Evolutionary conservation across 2,329 filamentous ascomycete genomes (phyloP).

Genomic region (Emydomyces testavorans): DNA sequence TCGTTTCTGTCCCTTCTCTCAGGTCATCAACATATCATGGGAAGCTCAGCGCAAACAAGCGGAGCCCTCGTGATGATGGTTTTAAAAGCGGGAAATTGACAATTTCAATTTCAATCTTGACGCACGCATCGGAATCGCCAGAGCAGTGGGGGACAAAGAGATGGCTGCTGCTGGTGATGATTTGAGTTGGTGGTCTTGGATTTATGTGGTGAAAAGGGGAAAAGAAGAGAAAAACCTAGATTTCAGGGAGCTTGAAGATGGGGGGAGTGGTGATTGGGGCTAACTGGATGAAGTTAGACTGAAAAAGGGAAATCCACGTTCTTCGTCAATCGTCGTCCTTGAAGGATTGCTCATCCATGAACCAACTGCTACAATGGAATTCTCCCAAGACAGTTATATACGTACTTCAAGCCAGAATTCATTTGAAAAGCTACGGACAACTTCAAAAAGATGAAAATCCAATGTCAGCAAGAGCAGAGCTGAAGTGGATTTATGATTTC

Average conservation of each 20-base stretch:
- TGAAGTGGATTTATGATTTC: too few relatives aligned
- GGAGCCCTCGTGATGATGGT: constrained; percentile 61
- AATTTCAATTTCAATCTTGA: constrained; percentile 49
- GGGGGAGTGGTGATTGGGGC: neutral
- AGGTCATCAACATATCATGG: constrained; percentile 40
- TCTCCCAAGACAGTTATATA: too few relatives aligned
- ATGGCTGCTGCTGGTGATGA: constrained; percentile 48
- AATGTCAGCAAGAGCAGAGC: too few relatives aligned
- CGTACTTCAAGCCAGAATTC: too few relatives aligned
- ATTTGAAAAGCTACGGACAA: too few relatives aligned
- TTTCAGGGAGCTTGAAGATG: neutral
- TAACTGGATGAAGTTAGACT: neutral
- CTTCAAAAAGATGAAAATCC: too few relatives aligned
- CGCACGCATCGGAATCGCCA: constrained; percentile 60
- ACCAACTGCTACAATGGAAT: too few relatives aligned
- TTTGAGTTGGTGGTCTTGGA: constrained; percentile 63
- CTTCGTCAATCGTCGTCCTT: too few relatives aligned
- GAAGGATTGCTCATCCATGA: too few relatives aligned
- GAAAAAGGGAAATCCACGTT: too few relatives aligned
- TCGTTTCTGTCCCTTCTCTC: constrained; percentile 32
- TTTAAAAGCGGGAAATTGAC: constrained; percentile 55
- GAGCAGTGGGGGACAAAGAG: constrained; percentile 40
- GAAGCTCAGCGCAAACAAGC: constrained; percentile 20
- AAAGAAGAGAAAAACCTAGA: constrained; percentile 17
- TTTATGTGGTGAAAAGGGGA: constrained; percentile 34